phyloP scores from a whole-genome alignment of 1,139 yeast species.

The Taphrina wiesneri region DNA sequence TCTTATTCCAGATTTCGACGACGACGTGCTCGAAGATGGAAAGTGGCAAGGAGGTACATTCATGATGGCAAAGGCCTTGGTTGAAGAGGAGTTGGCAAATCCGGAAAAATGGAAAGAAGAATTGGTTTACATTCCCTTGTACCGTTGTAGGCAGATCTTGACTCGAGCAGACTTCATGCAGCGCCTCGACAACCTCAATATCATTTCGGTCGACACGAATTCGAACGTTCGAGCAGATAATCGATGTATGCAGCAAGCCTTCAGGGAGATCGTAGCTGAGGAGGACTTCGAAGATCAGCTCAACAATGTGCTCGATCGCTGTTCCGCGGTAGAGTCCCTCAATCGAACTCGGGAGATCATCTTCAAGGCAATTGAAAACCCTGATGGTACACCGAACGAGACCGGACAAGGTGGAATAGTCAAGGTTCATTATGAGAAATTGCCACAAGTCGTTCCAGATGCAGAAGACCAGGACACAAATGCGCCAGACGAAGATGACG shows the following conservation, averaged over 20 bases:
- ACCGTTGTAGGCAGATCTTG: conserved; percentile 85
- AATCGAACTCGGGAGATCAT: conserved; percentile 81
- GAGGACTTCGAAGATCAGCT: conserved; percentile 72
- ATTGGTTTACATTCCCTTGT: conserved; percentile 72
- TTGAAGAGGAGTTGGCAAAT: conserved; percentile 59
- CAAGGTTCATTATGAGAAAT: conserved; percentile 26
- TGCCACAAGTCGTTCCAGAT: not conserved
- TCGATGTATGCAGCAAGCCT: conserved; percentile 88
- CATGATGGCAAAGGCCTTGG: conserved; percentile 71
- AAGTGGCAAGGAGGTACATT: conserved; percentile 76
- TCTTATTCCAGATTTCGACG: conserved; percentile 72
- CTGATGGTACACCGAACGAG: conserved; percentile 25
- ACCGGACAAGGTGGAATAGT: conserved; percentile 26
- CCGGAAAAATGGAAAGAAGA: conserved; percentile 41
- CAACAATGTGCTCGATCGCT: conserved; percentile 68
- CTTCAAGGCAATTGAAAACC: conserved; percentile 58
- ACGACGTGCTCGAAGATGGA: conserved; percentile 84
- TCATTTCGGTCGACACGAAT: conserved; percentile 71
- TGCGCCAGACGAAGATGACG: conserved; percentile 8
- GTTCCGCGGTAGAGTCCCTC: conserved; percentile 71
- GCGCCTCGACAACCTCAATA: conserved; percentile 68
- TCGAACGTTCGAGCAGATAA: conserved; percentile 78
- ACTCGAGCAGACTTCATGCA: conserved; percentile 81
- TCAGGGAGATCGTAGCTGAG: conserved; percentile 71
- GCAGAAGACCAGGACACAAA: not conserved